Percentiles rank a stretch among this genome's conserved stretches.
Evolutionary conservation across 2,329 filamentous ascomycete species (phyloP).

Genomic region (Colletotrichum incanum): DNA sequence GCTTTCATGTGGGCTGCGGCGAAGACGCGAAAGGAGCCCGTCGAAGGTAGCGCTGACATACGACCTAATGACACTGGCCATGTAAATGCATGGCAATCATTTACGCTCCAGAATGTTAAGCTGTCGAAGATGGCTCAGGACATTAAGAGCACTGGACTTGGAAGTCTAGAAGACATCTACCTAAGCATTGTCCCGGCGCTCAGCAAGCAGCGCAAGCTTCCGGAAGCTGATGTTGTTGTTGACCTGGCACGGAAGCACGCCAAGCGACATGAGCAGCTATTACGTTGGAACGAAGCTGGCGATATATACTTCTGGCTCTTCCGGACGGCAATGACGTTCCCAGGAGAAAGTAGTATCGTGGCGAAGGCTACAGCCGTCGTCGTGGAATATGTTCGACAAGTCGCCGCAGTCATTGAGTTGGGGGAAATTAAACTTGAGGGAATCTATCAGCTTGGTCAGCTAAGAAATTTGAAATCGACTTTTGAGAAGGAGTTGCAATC

Average conservation of each 20-base stretch:
- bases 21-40: fast-evolving
- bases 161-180: not conserved
- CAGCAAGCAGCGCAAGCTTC: not conserved
- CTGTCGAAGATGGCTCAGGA: not conserved
- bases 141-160: not conserved
- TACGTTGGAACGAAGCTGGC: not conserved
- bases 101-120: not conserved
- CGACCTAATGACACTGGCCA: not conserved
- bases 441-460: no score
- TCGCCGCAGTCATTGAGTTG: no score
- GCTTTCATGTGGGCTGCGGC: not conserved
- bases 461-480: no score
- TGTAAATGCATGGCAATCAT: not conserved
- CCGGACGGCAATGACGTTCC: not conserved
- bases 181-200: slow-evolving; percentile 1
- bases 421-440: no score
- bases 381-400: no score
- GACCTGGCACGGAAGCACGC: not conserved
- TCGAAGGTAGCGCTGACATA: not conserved
- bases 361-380: no score
- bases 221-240: not conserved
- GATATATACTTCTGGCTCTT: not conserved
- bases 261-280: not conserved
- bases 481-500: no score
- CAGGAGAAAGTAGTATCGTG: no score